These are phyloP conservation scores for Ophiostoma populinum DNA, from an alignment of 2,329 filamentous ascomycete genomes.

Conservation along the genomic window DNA sequence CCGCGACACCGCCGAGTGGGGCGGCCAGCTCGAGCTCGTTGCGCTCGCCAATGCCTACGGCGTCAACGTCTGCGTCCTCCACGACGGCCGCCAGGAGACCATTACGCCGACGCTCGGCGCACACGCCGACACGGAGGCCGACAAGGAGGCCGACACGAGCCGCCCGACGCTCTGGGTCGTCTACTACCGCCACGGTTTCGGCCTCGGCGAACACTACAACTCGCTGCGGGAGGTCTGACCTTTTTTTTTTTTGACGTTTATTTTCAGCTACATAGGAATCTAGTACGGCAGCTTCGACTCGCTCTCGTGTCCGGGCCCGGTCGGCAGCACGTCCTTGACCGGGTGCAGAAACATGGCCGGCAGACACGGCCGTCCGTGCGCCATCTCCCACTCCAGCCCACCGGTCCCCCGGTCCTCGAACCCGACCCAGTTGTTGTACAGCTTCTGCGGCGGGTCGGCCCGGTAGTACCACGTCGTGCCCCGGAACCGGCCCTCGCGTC, in stretches of 20 bases:
- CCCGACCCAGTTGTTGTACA: conserved; percentile 48
- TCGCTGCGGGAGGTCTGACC: conserved; percentile 40
- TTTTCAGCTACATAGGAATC: not conserved
- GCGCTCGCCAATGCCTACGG: conserved; percentile 69
- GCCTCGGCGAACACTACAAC: conserved; percentile 94
- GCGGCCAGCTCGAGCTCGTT: conserved; percentile 76
- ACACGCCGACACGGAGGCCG: conserved; percentile 17
- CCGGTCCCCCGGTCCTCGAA: conserved; percentile 38
- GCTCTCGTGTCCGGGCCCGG: conserved; percentile 25
- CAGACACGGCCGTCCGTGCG: conserved; percentile 37
- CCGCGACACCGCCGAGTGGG: conserved; percentile 83
- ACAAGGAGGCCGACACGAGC: conserved; percentile 27
- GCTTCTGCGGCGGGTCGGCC: conserved; percentile 35
- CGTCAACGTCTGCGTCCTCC: conserved; percentile 68
- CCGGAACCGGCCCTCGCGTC: conserved; percentile 36
- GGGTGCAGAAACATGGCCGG: conserved; percentile 42
- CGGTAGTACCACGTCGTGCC: conserved; percentile 47
- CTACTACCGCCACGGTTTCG: conserved; percentile 89
- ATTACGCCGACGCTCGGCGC: conserved; percentile 38
- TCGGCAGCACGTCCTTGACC: conserved; percentile 39
- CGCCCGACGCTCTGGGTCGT: conserved; percentile 65
- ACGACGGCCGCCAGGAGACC: conserved; percentile 65
- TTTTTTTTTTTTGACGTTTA: not conserved
- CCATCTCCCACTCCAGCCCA: conserved; percentile 36
- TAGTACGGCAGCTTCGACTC: conserved; percentile 24